Conservation (phyloP, 164 flowering plant species). For the grape (Vitis vinifera) region DNA sequence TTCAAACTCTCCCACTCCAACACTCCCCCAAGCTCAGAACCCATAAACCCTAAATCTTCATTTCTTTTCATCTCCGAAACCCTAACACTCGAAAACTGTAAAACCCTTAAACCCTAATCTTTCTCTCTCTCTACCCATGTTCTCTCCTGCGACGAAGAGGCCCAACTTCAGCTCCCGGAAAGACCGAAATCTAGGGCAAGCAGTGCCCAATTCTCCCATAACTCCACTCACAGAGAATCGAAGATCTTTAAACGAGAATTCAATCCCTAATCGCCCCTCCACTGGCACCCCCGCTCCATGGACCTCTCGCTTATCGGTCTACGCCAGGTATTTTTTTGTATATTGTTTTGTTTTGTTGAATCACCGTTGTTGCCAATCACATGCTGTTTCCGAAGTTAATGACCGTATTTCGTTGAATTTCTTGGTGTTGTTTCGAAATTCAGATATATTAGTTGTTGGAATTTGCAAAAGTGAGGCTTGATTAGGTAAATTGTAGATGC, state of each 20-base stretch:
- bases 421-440: too few relatives aligned
- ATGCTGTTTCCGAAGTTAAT: too few relatives aligned
- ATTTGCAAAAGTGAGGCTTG: not conserved
- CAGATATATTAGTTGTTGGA: too few relatives aligned
- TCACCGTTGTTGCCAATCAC: too few relatives aligned
- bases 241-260: conserved; percentile 12
- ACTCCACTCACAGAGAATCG: conserved; percentile 43
- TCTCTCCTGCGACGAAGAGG: conserved; percentile 67
- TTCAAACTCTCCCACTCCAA: not conserved
- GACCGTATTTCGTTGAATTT: too few relatives aligned
- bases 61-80: not conserved
- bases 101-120: conserved; percentile 13
- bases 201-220: conserved; percentile 32
- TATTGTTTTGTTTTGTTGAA: not conserved
- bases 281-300: conserved; percentile 97
- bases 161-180: conserved; percentile 37
- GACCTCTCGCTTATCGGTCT: conserved; percentile 82
- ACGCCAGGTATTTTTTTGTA: conserved; percentile 53
- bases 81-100: not conserved
- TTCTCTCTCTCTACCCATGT: conserved; percentile 34
- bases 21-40: not conserved
- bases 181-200: conserved; percentile 21
- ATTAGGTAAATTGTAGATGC: too few relatives aligned
- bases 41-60: not conserved
- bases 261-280: conserved; percentile 62